Conservation (phyloP, 352 stramenopile species). For the Ophiocytium majus region DNA sequence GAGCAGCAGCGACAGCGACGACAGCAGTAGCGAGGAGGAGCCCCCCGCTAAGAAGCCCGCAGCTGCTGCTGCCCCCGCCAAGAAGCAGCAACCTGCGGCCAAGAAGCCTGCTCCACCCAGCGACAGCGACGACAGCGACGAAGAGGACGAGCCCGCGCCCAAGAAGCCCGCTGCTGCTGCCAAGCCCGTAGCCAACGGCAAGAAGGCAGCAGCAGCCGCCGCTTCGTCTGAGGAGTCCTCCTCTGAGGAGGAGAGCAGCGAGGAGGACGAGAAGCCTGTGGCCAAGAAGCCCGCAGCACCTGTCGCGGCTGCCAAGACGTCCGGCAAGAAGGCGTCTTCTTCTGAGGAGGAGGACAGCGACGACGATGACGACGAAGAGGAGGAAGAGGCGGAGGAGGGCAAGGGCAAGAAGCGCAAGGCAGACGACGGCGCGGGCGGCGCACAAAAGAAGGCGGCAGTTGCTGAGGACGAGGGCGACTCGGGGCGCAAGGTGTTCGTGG, state of each 20-base stretch:
- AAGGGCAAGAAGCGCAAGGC: conserved; percentile 58
- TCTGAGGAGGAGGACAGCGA: conserved; percentile 20
- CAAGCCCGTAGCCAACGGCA: conserved; percentile 30
- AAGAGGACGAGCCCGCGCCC: conserved; percentile 12
- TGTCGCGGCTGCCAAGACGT: conserved; percentile 12
- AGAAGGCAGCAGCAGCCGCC: conserved; percentile 40
- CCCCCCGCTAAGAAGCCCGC: conserved; percentile 7
- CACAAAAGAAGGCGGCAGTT: conserved; percentile 58
- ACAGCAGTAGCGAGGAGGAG: conserved; percentile 23
- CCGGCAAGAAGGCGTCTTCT: background rate
- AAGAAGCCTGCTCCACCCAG: conserved; percentile 10
- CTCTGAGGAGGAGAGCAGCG: conserved; percentile 34
- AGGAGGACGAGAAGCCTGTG: conserved; percentile 47
- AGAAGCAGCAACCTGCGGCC: background rate
- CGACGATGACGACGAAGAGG: background rate
- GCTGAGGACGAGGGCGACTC: conserved; percentile 32
- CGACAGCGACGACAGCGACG: background rate
- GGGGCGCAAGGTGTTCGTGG: conserved; percentile 73
- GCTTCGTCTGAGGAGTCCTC: background rate
- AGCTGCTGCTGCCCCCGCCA: background rate
- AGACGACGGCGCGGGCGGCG: conserved; percentile 63
- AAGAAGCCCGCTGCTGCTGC: conserved; percentile 43
- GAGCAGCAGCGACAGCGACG: conserved; percentile 12
- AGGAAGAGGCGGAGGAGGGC: background rate
- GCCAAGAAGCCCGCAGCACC: background rate